phyloP scores from a whole-genome alignment of 192 early-diverging fungal species.

The Linnemannia exigua region DNA sequence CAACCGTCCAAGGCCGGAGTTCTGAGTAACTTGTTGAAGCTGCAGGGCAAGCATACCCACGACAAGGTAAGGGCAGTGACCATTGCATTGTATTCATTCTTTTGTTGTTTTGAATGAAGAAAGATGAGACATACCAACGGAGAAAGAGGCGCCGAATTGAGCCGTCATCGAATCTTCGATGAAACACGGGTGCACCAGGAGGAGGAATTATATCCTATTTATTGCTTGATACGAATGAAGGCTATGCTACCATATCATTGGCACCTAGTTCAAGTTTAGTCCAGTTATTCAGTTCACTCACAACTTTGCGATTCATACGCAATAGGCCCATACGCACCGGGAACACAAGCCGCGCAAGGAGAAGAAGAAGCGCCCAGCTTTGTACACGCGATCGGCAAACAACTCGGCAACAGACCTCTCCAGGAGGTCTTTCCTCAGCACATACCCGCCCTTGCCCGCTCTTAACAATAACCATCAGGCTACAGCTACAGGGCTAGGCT shows the following conservation, averaged over 20 bases:
- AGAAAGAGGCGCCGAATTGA: background rate
- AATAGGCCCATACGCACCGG: conserved; percentile 6
- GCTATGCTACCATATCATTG: background rate
- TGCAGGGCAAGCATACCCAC: conserved; percentile 38
- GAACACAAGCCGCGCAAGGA: conserved; percentile 34
- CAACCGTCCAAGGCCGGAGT: conserved; percentile 59
- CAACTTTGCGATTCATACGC: background rate
- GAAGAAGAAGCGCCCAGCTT: conserved; percentile 47
- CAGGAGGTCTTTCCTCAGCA: conserved; percentile 23
- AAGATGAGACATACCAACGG: background rate
- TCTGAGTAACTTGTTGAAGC: conserved; percentile 60
- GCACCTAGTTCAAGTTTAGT: background rate
- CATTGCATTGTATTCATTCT: background rate
- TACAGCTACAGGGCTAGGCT: conserved; percentile 17
- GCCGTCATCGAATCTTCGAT: background rate
- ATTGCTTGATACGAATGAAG: background rate
- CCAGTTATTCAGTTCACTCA: background rate
- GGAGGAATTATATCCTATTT: background rate
- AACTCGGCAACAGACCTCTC: conserved; percentile 33
- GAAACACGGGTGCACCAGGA: background rate
- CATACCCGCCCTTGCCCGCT: conserved; percentile 35
- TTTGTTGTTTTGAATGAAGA: background rate
- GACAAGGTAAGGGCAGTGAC: conserved; percentile 12
- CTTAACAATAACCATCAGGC: conserved; percentile 8
- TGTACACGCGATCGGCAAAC: conserved; percentile 45